phyloP scores from a whole-genome alignment of 768 basidiomycete species.

The Punctularia strigosozonata region DNA sequence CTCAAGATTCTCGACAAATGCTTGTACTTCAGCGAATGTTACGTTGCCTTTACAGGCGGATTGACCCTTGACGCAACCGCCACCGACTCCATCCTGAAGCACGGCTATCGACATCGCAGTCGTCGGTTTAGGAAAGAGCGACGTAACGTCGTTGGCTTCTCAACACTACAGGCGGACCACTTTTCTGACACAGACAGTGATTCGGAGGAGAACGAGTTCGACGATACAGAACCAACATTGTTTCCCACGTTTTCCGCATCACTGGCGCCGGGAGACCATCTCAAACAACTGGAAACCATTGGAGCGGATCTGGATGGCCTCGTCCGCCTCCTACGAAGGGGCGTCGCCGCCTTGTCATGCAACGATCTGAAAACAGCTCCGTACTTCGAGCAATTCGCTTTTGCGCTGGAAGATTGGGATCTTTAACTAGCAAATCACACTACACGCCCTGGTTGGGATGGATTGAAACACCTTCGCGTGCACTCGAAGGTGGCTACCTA shows the following conservation, averaged over 20 bases:
- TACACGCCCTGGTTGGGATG: no score
- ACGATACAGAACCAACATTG: constrained; percentile 24
- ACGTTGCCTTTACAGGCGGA: constrained; percentile 48
- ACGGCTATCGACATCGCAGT: constrained; percentile 52
- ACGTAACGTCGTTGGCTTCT: constrained; percentile 52
- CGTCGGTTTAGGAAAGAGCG: constrained; percentile 43
- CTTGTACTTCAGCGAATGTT: constrained; percentile 55
- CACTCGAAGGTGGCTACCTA: no score
- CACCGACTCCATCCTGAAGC: constrained; percentile 37
- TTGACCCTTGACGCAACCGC: constrained; percentile 43
- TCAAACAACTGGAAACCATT: constrained; percentile 47
- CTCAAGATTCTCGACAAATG: constrained; percentile 64
- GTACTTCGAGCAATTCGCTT: constrained; percentile 62
- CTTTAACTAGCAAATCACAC: no score
- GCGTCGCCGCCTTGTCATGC: constrained; percentile 57
- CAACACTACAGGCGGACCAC: constrained; percentile 18
- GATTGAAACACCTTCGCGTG: no score
- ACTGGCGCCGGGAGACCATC: constrained; percentile 34
- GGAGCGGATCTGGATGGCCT: constrained; percentile 58
- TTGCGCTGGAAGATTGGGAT: constrained; percentile 75
- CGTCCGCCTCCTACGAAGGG: constrained; percentile 56
- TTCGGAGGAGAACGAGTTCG: constrained; percentile 13
- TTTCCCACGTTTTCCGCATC: constrained; percentile 24
- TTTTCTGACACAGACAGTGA: constrained; percentile 29
- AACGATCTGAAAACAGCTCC: constrained; percentile 47